Evolutionary conservation across 116 monocot species (phyloP).

Genomic region (Cymodocea nodosa): DNA sequence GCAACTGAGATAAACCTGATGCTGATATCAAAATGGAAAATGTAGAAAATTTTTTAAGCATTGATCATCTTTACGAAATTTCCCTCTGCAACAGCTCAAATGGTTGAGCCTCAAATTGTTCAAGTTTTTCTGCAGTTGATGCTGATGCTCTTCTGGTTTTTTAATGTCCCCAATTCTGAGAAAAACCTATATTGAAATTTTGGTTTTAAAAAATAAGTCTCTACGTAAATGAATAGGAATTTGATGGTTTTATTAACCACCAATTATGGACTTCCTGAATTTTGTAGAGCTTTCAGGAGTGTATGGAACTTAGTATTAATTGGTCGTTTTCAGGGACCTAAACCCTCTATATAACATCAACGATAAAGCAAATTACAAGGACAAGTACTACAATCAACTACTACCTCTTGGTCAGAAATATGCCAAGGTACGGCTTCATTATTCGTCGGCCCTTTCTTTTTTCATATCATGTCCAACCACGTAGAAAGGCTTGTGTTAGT

Average conservation of each 20-base stretch:
- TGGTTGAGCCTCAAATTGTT: too few relatives aligned
- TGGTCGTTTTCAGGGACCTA: constrained; percentile 59
- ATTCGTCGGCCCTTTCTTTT: neutral
- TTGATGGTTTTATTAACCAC: constrained; percentile 8
- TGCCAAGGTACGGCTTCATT: constrained; percentile 41
- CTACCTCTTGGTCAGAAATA: constrained; percentile 73
- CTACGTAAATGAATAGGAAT: neutral
- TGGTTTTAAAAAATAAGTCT: neutral
- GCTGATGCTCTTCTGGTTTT: neutral
- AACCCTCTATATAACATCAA: constrained; percentile 81
- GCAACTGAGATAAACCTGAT: too few relatives aligned
- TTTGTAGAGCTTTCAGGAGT: constrained; percentile 8
- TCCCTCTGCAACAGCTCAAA: too few relatives aligned
- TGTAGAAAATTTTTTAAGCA: too few relatives aligned
- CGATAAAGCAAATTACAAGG: constrained; percentile 49
- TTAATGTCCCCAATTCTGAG: neutral
- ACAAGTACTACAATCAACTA: constrained; percentile 68
- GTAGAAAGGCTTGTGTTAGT: too few relatives aligned
- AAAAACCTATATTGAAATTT: neutral
- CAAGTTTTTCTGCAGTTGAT: too few relatives aligned
- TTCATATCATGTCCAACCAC: neutral
- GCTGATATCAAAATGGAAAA: too few relatives aligned
- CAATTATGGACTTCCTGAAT: constrained; percentile 5
- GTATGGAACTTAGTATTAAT: constrained; percentile 12
- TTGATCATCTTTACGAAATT: too few relatives aligned